phyloP scores from a whole-genome alignment of 108 stramenopile species.

The Poteriospumella lacustris region DNA sequence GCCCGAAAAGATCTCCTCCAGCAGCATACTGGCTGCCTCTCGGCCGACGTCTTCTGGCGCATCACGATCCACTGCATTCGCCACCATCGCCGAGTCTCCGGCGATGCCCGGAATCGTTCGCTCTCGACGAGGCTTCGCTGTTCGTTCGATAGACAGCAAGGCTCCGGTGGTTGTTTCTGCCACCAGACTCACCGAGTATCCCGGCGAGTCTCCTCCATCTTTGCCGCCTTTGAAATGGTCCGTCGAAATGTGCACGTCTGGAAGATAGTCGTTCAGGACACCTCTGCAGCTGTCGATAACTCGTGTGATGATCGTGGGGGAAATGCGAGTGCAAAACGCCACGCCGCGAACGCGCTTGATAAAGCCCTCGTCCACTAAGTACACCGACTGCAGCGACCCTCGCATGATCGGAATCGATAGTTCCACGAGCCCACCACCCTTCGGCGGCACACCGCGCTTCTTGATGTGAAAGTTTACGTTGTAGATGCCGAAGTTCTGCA shows the following conservation, averaged over 20 bases:
- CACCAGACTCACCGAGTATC: conserved; percentile 68
- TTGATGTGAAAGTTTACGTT: conserved; percentile 49
- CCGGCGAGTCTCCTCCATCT: conserved; percentile 57
- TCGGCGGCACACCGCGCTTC: conserved; percentile 62
- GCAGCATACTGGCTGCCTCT: conserved; percentile 68
- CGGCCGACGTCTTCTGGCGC: conserved; percentile 85
- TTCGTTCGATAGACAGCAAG: conserved; percentile 68
- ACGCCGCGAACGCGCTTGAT: conserved; percentile 92
- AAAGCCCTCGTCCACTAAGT: conserved; percentile 78
- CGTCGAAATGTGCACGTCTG: conserved; percentile 92
- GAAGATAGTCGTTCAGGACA: conserved; percentile 72
- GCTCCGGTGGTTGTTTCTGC: conserved; percentile 82
- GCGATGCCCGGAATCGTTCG: conserved; percentile 3
- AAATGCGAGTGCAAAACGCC: conserved; percentile 73
- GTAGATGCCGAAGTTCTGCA: conserved; percentile 80
- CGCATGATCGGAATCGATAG: conserved; percentile 81
- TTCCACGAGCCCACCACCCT: conserved; percentile 71
- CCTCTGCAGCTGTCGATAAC: conserved; percentile 88
- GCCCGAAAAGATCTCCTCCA: conserved; percentile 81
- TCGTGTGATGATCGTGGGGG: conserved; percentile 83
- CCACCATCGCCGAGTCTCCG: conserved; percentile 23
- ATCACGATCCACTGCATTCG: not conserved
- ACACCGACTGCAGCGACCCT: conserved; percentile 61
- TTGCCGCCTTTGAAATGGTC: conserved; percentile 60
- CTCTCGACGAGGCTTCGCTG: conserved; percentile 29